Percentiles rank a stretch among this genome's conserved stretches.
phyloP scores from a whole-genome alignment of 164 flowering plant species.

The Vitis riparia region DNA sequence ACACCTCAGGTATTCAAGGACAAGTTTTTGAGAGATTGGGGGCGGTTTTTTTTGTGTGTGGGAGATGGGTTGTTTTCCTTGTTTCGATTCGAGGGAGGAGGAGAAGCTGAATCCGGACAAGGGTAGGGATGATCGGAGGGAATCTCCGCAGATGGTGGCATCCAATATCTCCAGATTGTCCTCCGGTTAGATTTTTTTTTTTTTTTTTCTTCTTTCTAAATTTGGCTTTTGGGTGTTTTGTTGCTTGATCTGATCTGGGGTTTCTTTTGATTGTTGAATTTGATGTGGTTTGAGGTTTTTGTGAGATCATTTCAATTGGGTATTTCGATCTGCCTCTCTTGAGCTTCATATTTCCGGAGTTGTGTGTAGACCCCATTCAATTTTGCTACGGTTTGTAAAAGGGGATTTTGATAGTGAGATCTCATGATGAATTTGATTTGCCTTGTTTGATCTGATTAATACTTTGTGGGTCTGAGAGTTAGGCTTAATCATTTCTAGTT shows the following conservation, averaged over 20 bases:
- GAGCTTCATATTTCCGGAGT: not conserved
- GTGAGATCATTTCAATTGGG: not conserved
- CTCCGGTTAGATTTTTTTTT: conserved; percentile 47
- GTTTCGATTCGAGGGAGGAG: conserved; percentile 67
- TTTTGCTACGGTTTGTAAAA: not conserved
- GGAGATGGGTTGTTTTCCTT: conserved; percentile 70
- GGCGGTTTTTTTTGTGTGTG: conserved; percentile 6
- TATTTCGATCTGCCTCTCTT: not conserved
- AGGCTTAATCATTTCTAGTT: not conserved
- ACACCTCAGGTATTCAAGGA: not conserved
- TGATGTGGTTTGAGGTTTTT: conserved; percentile 24
- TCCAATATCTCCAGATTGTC: conserved; percentile 51
- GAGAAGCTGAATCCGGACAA: conserved; percentile 41
- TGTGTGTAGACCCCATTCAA: conserved; percentile 6
- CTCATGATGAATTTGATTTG: conserved; percentile 7
- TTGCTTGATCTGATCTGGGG: conserved; percentile 43
- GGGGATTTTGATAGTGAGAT: conserved; percentile 3
- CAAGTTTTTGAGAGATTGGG: conserved; percentile 4
- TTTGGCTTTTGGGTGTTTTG: not conserved
- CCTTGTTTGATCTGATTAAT: conserved; percentile 13
- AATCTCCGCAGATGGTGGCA: conserved; percentile 19
- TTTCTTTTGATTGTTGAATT: conserved; percentile 25
- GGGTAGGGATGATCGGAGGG: conserved; percentile 25
- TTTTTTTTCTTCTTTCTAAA: conserved; percentile 1
- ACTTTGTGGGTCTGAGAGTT: not conserved